Evolutionary conservation across 257 asterid genomes (phyloP).

Genomic region (Eucommia ulmoides): DNA sequence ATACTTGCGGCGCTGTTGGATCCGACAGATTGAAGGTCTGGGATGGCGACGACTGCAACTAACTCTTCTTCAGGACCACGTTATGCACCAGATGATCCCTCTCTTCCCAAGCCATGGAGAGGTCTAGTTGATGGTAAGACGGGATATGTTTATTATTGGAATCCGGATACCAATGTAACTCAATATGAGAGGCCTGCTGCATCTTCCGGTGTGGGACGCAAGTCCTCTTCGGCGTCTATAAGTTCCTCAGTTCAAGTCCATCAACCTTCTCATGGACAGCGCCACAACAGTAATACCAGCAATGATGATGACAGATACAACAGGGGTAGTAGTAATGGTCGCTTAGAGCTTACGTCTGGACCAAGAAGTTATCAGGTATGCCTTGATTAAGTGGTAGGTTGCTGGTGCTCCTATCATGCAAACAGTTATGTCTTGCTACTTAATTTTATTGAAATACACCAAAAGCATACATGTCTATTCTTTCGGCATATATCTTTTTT

Average conservation of each 20-base stretch:
- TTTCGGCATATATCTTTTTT: too few species aligned
- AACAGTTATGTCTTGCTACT: neutral
- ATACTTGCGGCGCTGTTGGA: too few species aligned
- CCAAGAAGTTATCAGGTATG: conserved; percentile 38
- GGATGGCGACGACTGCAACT: conserved; percentile 57
- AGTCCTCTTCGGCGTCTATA: conserved; percentile 18
- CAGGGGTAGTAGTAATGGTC: conserved; percentile 42
- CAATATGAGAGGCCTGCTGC: conserved; percentile 81
- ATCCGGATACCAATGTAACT: conserved; percentile 86
- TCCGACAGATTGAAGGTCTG: conserved; percentile 14
- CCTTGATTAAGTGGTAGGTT: neutral
- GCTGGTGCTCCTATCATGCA: neutral
- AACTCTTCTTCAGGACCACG: conserved; percentile 34
- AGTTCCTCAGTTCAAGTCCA: conserved; percentile 42
- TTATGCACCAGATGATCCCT: conserved; percentile 94
- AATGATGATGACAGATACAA: conserved; percentile 29
- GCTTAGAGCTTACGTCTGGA: conserved; percentile 26
- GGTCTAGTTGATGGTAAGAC: conserved; percentile 83
- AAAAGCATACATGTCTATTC: too few species aligned
- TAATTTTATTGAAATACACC: too few species aligned
- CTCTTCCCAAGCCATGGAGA: conserved; percentile 95
- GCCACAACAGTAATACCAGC: conserved; percentile 7
- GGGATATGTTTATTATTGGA: conserved; percentile 88
- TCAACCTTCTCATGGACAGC: conserved; percentile 35
- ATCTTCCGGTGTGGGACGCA: conserved; percentile 22